A percentile compares a stretch with the other conserved stretches of the same genome.
These are phyloP conservation scores for Fusarium temperatum DNA, from an alignment of 2,329 filamentous ascomycete genomes.

Conservation along the genomic window DNA sequence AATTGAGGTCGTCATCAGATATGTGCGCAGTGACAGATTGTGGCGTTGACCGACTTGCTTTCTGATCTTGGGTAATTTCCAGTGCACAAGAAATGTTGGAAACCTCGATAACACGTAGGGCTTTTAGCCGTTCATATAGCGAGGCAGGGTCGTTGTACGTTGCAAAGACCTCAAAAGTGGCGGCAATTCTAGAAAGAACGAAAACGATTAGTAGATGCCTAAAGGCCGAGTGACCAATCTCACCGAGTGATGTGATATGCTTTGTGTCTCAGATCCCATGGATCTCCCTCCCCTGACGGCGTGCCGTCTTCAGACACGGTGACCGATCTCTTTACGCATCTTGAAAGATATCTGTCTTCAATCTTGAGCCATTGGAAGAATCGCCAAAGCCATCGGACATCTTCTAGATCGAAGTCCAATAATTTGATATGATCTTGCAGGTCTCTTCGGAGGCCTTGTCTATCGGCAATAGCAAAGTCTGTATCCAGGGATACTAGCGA, in stretches of 20 bases:
- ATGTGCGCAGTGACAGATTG: not conserved
- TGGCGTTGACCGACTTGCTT: not conserved
- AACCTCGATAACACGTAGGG: not conserved
- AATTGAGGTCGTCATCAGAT: not conserved
- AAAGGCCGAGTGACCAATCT: not conserved
- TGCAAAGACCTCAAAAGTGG: not conserved
- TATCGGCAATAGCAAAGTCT: slow-evolving; percentile 16
- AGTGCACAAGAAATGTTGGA: not conserved
- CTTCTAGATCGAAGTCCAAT: slow-evolving; percentile 1
- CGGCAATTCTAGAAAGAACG: not conserved
- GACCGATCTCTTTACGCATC: not conserved
- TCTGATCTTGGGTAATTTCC: not conserved
- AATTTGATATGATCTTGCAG: not conserved
- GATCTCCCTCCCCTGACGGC: not conserved
- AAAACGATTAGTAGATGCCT: not conserved
- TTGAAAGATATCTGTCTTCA: slow-evolving; percentile 17
- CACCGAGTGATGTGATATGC: slow-evolving; percentile 23
- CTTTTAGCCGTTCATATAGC: not conserved
- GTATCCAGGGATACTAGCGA: not conserved
- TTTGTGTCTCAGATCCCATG: slow-evolving; percentile 7
- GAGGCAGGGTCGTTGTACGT: not conserved
- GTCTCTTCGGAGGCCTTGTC: not conserved
- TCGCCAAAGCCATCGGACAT: not conserved
- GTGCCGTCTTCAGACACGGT: not conserved
- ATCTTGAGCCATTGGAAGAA: slow-evolving; percentile 13